phyloP scores from a whole-genome alignment of 805 yeast species.

The Saccharomycopsis malanga region DNA sequence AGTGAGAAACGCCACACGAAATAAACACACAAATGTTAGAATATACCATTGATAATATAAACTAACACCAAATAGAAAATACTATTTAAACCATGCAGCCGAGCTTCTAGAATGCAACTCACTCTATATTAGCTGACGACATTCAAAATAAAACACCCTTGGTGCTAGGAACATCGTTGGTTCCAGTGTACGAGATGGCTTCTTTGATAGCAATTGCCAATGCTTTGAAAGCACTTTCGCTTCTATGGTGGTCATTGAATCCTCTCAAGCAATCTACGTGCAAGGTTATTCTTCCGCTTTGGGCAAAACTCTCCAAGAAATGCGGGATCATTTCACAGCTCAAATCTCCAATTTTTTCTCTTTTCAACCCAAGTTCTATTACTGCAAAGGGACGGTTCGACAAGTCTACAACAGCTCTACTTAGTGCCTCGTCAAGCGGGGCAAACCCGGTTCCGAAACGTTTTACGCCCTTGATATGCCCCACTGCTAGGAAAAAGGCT shows the following conservation, averaged over 20 bases:
- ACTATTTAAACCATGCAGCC: too few relatives aligned
- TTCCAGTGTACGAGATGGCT: conserved; percentile 76
- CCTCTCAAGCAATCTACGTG: conserved; percentile 96
- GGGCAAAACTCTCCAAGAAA: conserved; percentile 88
- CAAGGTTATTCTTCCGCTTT: conserved; percentile 80
- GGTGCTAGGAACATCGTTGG: conserved; percentile 89
- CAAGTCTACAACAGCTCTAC: conserved; percentile 92
- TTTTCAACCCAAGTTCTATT: conserved; percentile 77
- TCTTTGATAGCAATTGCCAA: conserved; percentile 87
- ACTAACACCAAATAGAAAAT: too few relatives aligned
- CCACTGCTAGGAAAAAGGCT: conserved; percentile 85
- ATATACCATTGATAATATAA: too few relatives aligned
- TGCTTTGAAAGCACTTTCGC: conserved; percentile 95
- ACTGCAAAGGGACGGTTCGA: conserved; percentile 92
- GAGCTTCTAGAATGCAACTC: too few relatives aligned
- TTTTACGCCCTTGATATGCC: conserved; percentile 82
- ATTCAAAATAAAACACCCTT: conserved; percentile 84
- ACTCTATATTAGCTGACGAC: too few relatives aligned
- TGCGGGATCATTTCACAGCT: conserved; percentile 98
- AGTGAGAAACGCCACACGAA: too few relatives aligned
- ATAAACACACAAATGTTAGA: too few relatives aligned
- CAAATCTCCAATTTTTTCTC: conserved; percentile 90
- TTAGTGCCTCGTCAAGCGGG: conserved; percentile 92
- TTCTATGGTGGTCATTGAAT: conserved; percentile 90
- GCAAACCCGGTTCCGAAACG: conserved; percentile 92